Evolutionary conservation across 179 eudicot species (phyloP).

Genomic region (Heliamphora pulchella): DNA sequence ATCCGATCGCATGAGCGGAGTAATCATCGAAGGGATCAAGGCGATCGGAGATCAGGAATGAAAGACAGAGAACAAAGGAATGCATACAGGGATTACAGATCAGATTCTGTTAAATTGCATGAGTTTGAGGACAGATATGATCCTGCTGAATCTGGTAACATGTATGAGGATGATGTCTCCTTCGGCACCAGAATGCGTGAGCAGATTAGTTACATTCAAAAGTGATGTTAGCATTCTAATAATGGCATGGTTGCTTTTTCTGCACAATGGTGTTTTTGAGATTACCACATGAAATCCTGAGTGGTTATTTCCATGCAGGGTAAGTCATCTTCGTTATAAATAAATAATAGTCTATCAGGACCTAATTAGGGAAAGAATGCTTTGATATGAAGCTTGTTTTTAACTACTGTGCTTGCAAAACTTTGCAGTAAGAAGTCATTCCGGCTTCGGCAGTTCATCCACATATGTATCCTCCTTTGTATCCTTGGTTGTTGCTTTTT

Average conservation of each 20-base stretch:
- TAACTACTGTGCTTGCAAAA: constrained; percentile 27
- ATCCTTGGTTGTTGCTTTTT: constrained; percentile 44
- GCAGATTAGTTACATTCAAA: constrained; percentile 8
- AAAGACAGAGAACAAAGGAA: constrained; percentile 31
- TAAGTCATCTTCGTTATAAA: constrained; percentile 10
- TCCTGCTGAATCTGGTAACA: constrained; percentile 54
- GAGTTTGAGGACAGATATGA: constrained; percentile 75
- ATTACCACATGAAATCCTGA: constrained; percentile 6
- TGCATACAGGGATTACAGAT: constrained; percentile 25
- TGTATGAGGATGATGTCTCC: constrained; percentile 30
- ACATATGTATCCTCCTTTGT: constrained; percentile 77
- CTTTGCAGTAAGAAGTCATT: constrained; percentile 59
- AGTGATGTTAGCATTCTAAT: constrained; percentile 3
- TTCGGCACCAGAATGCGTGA: constrained; percentile 12
- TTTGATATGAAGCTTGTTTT: constrained; percentile 24
- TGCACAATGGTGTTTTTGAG: constrained; percentile 3
- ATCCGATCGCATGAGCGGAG: constrained; percentile 24
- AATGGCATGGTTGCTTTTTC: constrained; percentile 12
- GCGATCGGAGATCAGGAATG: constrained; percentile 26
- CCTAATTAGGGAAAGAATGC: constrained; percentile 13
- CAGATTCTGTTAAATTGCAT: constrained; percentile 27
- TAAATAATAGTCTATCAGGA: constrained; percentile 13
- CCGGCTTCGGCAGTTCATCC: constrained; percentile 51
- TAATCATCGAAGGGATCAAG: constrained; percentile 29
- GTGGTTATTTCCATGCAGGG: constrained; percentile 11